These are phyloP conservation scores for Citrullus colocynthis DNA, from an alignment of 306 rosid genomes.

Conservation along the genomic window DNA sequence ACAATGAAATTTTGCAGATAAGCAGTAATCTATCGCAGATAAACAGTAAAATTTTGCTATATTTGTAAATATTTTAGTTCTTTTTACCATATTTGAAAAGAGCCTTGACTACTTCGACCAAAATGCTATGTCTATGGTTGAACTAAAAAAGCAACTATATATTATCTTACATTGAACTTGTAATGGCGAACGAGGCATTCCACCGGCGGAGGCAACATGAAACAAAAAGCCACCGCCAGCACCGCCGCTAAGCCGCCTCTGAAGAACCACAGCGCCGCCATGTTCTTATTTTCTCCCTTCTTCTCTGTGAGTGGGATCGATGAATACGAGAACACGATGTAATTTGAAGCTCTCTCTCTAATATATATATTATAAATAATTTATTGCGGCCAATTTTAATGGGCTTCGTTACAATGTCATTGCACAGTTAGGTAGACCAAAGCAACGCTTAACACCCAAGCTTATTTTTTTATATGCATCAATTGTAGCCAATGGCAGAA, in stretches of 20 bases:
- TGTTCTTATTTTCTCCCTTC: background rate
- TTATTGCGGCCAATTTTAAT: background rate
- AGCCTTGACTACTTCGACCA: too few species aligned
- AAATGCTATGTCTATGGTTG: too few species aligned
- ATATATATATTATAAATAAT: background rate
- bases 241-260: background rate
- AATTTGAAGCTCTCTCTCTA: background rate
- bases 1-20: too few species aligned
- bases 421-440: background rate
- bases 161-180: constrained; percentile 30
- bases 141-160: too few species aligned
- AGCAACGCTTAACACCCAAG: background rate
- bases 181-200: constrained; percentile 37
- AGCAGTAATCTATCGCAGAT: too few species aligned
- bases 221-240: background rate
- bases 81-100: too few species aligned
- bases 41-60: too few species aligned
- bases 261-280: background rate
- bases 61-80: too few species aligned
- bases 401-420: background rate
- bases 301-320: background rate
- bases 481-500: background rate
- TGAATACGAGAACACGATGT: background rate
- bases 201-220: constrained; percentile 17
- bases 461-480: background rate